Evolutionary conservation across 495 filamentous ascomycete species (phyloP).

Genomic region (Cercophora sp.): DNA sequence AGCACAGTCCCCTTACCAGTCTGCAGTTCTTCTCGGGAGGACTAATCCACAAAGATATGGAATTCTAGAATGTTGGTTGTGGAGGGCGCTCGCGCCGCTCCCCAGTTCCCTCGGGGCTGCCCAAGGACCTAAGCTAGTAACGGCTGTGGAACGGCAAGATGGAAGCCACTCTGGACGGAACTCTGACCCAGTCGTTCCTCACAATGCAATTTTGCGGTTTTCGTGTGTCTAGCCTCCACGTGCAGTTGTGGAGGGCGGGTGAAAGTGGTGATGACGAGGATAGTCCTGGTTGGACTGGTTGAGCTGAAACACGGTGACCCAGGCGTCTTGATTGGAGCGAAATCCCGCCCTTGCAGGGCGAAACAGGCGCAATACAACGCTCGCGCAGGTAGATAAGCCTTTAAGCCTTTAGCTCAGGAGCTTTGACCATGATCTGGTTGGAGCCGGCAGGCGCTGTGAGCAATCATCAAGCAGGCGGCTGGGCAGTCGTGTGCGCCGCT

Average conservation of each 20-base stretch:
- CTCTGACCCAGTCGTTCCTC: neutral
- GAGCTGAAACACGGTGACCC: constrained; percentile 16
- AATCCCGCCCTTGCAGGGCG: constrained; percentile 22
- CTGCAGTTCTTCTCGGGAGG: no score
- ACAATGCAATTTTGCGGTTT: neutral
- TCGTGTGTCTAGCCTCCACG: neutral
- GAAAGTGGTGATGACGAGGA: neutral
- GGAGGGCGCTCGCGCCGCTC: no score
- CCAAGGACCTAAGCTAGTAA: neutral
- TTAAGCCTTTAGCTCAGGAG: constrained; percentile 13
- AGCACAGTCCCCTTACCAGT: no score
- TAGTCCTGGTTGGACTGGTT: neutral
- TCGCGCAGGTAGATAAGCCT: constrained; percentile 9
- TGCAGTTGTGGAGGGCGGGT: neutral
- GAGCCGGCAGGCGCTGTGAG: neutral
- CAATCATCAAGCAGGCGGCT: neutral
- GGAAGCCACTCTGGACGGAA: neutral
- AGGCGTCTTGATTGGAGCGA: constrained; percentile 21
- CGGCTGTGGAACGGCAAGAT: neutral
- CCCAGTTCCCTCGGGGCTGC: no score
- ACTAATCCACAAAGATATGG: neutral
- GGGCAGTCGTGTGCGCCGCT: neutral
- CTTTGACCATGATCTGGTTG: neutral
- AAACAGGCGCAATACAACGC: constrained; percentile 24
- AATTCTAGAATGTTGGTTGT: no score